Evolutionary conservation across 495 filamentous ascomycete species (phyloP).

Genomic region (Hapsidospora chrysogenum): DNA sequence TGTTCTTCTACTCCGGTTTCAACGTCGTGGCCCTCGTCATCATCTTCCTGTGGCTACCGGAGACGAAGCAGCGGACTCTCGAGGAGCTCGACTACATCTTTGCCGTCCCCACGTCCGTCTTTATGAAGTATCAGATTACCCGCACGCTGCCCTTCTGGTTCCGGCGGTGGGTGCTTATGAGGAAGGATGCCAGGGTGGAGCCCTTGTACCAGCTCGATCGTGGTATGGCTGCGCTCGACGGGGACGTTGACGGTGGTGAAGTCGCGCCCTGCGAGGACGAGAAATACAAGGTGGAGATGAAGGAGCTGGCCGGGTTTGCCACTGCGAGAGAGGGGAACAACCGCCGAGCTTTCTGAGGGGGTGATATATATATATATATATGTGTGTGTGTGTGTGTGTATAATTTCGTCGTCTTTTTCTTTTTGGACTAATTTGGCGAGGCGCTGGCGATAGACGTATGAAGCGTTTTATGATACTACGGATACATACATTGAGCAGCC

Average conservation of each 20-base stretch:
- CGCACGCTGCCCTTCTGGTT: constrained; percentile 52
- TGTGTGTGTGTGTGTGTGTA: too few species aligned
- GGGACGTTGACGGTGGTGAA: neutral
- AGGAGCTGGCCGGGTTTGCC: constrained; percentile 2
- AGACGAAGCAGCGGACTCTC: constrained; percentile 50
- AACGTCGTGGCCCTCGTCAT: constrained; percentile 45
- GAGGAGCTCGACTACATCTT: constrained; percentile 82
- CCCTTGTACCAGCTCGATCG: constrained; percentile 41
- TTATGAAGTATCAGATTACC: constrained; percentile 46
- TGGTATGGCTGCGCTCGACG: neutral
- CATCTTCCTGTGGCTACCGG: constrained; percentile 52
- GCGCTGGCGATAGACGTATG: neutral
- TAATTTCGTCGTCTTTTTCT: neutral
- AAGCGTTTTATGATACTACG: constrained; percentile 1
- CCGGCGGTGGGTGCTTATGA: constrained; percentile 45
- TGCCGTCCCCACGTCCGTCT: constrained; percentile 46
- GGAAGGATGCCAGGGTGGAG: constrained; percentile 33
- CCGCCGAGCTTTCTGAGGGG: too few species aligned
- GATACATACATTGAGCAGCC: constrained; percentile 1
- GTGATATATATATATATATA: too few species aligned
- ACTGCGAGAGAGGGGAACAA: too few species aligned
- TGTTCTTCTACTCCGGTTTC: constrained; percentile 43
- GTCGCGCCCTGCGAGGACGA: neutral
- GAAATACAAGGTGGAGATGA: constrained; percentile 2
- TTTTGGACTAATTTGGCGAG: constrained; percentile 1